These are phyloP conservation scores for Cytospora piceae DNA, from an alignment of 2,329 filamentous ascomycete species.

Conservation along the genomic window DNA sequence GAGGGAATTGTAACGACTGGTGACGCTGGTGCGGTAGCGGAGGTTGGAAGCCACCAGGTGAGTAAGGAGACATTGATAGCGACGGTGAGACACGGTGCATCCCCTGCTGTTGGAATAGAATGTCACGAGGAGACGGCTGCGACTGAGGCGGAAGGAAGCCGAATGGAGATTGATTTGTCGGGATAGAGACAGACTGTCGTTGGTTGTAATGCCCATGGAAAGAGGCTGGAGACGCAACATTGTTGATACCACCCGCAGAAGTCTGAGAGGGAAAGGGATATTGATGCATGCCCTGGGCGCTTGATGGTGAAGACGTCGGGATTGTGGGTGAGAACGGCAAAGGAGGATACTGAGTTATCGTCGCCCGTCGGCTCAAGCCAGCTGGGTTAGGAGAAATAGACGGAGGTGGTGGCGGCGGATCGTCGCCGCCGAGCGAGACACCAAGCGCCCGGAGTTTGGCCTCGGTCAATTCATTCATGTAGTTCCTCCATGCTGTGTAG, in stretches of 20 bases:
- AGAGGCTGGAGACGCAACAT: constrained; percentile 73
- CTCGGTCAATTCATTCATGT: constrained; percentile 82
- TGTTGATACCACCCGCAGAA: constrained; percentile 56
- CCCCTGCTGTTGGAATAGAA: constrained; percentile 56
- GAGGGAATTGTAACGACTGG: constrained; percentile 62
- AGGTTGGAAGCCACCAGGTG: constrained; percentile 53
- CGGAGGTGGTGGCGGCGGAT: constrained; percentile 60
- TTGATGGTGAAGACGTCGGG: constrained; percentile 76
- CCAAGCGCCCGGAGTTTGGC: constrained; percentile 91
- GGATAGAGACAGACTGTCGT: constrained; percentile 72
- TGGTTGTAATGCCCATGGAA: constrained; percentile 70
- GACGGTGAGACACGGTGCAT: constrained; percentile 67
- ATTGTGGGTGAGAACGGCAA: constrained; percentile 84
- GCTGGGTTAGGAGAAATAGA: constrained; percentile 70
- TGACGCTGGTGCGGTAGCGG: constrained; percentile 58
- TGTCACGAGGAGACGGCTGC: constrained; percentile 62
- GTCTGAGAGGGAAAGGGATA: constrained; percentile 64
- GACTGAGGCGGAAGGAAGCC: constrained; percentile 66
- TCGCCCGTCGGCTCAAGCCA: constrained; percentile 68
- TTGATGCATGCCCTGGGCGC: constrained; percentile 62
- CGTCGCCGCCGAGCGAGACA: constrained; percentile 78
- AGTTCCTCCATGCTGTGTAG: constrained; percentile 66
- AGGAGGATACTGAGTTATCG: constrained; percentile 70
- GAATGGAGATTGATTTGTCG: constrained; percentile 45
- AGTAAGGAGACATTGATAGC: constrained; percentile 62